These are phyloP conservation scores for Aspergillus terreus DNA, from an alignment of 2,329 filamentous ascomycete species.

Conservation along the genomic window DNA sequence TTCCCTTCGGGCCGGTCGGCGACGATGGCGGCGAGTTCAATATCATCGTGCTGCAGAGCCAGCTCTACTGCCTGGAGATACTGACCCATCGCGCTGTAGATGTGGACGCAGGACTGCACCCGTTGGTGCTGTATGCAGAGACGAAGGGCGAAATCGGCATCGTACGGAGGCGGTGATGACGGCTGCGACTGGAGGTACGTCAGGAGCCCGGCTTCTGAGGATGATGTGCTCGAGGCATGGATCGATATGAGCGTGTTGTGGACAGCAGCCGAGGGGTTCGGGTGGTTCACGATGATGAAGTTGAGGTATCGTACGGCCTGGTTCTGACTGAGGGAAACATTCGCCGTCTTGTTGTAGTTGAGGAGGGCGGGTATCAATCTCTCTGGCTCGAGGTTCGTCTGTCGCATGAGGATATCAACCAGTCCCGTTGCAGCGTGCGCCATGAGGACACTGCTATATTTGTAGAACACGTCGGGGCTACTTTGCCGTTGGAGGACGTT, in stretches of 20 bases:
- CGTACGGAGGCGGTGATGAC: slow-evolving; percentile 78
- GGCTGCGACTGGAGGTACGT: slow-evolving; percentile 89
- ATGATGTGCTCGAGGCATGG: slow-evolving; percentile 79
- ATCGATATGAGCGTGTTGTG: slow-evolving; percentile 97
- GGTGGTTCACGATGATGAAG: slow-evolving; percentile 82
- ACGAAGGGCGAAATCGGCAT: slow-evolving; percentile 92
- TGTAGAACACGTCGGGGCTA: slow-evolving; percentile 89
- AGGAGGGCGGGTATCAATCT: slow-evolving; percentile 89
- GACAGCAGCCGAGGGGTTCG: slow-evolving; percentile 74
- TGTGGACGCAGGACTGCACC: slow-evolving; percentile 91
- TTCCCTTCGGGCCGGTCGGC: slow-evolving; percentile 79
- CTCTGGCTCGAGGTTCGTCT: slow-evolving; percentile 76
- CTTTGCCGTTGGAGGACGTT: slow-evolving; percentile 89
- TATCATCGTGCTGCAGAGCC: slow-evolving; percentile 81
- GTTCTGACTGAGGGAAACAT: slow-evolving; percentile 67
- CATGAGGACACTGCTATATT: slow-evolving; percentile 96
- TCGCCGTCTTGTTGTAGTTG: slow-evolving; percentile 77
- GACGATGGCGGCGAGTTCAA: slow-evolving; percentile 84
- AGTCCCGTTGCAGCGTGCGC: slow-evolving; percentile 77
- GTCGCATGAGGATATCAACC: slow-evolving; percentile 94
- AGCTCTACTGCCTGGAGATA: slow-evolving; percentile 91
- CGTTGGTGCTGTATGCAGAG: slow-evolving; percentile 93
- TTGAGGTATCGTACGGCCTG: slow-evolving; percentile 92
- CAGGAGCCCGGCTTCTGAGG: slow-evolving; percentile 79
- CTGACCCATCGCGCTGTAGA: slow-evolving; percentile 95